phyloP scores from a whole-genome alignment of 768 basidiomycete genomes.

The Trametes cinnabarina region DNA sequence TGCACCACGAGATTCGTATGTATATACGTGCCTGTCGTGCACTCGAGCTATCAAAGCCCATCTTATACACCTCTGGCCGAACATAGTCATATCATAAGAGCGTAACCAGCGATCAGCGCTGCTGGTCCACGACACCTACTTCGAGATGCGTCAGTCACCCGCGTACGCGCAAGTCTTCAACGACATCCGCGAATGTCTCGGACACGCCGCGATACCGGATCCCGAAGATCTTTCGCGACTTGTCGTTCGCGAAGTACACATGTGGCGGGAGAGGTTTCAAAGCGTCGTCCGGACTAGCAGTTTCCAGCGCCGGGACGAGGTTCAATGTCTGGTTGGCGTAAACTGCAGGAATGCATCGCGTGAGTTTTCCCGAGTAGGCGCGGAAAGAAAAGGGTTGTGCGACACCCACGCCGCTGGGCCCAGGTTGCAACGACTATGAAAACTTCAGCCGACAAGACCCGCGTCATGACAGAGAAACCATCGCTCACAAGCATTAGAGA shows the following conservation, averaged over 20 bases:
- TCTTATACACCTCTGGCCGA: no score
- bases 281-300: slow-evolving; percentile 12
- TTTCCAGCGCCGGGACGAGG: neutral
- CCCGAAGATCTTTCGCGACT: slow-evolving; percentile 41
- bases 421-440: neutral
- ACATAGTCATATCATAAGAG: no score
- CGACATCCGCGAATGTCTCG: slow-evolving; percentile 38
- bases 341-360: neutral
- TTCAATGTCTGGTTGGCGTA: neutral
- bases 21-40: no score
- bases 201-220: slow-evolving; percentile 39
- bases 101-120: no score
- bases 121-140: neutral
- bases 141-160: slow-evolving; percentile 28
- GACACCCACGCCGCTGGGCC: neutral
- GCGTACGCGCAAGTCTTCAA: slow-evolving; percentile 41
- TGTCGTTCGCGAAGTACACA: slow-evolving; percentile 21
- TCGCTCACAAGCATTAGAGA: slow-evolving; percentile 26
- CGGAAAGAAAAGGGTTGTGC: neutral
- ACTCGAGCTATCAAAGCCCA: no score
- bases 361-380: neutral
- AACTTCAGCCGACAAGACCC: neutral
- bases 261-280: slow-evolving; percentile 21
- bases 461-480: no score
- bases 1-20: no score